These are phyloP conservation scores for Backusella mclennaniae DNA, from an alignment of 192 early-diverging fungal species.

Conservation along the genomic window DNA sequence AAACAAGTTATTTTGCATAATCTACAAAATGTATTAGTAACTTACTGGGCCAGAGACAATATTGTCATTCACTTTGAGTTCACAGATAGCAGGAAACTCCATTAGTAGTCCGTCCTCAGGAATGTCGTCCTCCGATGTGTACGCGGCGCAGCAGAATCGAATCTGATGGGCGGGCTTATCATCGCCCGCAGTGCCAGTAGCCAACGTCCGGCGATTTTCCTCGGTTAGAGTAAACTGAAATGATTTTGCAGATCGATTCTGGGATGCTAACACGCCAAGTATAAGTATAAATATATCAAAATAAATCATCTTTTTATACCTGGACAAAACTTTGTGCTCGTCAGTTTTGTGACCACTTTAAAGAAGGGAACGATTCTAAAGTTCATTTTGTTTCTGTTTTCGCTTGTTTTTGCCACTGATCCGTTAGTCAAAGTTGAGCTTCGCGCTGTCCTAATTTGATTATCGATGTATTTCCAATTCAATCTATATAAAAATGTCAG, in stretches of 20 bases:
- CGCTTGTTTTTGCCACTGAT: neutral
- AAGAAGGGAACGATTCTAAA: neutral
- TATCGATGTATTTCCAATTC: neutral
- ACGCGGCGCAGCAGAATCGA: neutral
- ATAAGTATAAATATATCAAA: neutral
- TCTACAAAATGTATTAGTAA: no score
- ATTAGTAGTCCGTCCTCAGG: neutral
- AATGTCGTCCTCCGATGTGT: neutral
- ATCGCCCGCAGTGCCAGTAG: neutral
- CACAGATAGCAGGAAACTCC: conserved; percentile 15
- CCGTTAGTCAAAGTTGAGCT: neutral
- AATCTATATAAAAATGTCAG: neutral
- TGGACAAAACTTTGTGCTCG: neutral
- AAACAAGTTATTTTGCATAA: no score
- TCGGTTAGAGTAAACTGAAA: conserved; percentile 3
- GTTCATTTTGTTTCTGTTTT: neutral
- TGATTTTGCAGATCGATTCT: neutral
- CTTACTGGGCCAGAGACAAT: conserved; percentile 7
- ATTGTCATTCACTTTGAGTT: conserved; percentile 12
- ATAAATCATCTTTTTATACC: neutral
- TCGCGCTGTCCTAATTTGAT: neutral
- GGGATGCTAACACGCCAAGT: neutral
- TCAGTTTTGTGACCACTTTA: neutral
- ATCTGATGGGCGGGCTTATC: conserved; percentile 3
- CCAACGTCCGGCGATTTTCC: neutral